Base-by-base conservation (phyloP, 257 asterid species). In the Petrea volubilis region DNA sequence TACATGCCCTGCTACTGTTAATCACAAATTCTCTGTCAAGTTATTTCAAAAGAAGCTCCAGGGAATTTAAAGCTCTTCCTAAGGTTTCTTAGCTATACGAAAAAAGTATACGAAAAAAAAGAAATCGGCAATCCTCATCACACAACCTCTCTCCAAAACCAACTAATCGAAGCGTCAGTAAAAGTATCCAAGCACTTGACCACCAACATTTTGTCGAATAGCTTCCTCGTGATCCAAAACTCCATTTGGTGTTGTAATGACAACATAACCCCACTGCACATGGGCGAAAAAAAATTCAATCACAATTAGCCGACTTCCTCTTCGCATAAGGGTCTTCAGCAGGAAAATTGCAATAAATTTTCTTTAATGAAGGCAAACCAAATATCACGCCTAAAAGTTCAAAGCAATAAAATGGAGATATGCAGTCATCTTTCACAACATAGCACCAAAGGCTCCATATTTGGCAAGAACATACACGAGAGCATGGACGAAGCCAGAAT, bases 151-250 rank as follows among this genome's bases (percentile, higher is more conserved):
- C 60, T 27, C 61, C 41, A 72, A 28, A 64, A 76, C 60, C 29
- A 38, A n/a, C 33, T 15, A 23, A 38, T 20, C 36, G 21, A 23
- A 21, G 53, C 66, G 65, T 87, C 84, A 92, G 76, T 86, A 90
- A 57, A 95, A 95, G 76, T 92, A 95, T 52, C 99, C 99, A 23
- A 95, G 83, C 81, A 95, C 97, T 84, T 95, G 98, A 55, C 99
- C 99, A 9, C 99, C 96, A 21, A 90, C 87, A 33, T 89, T 88
- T 77, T 90, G 97, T 40, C 90, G 81, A 75, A 85, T 75, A 63
- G 98, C 98, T 79, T 95, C 99, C 79, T 92, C 96, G 25, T 95
- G 98, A 81, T 95, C 99, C 85, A 95, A 62, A 47, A 95, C 86
- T 75, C 99, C 99, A 73, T 90, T 92, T 70, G 98, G 99, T 24